A percentile compares a stretch with the other conserved stretches of the same genome.
phyloP scores from a whole-genome alignment of 805 yeast species.

The Myxozyma nipponensis region DNA sequence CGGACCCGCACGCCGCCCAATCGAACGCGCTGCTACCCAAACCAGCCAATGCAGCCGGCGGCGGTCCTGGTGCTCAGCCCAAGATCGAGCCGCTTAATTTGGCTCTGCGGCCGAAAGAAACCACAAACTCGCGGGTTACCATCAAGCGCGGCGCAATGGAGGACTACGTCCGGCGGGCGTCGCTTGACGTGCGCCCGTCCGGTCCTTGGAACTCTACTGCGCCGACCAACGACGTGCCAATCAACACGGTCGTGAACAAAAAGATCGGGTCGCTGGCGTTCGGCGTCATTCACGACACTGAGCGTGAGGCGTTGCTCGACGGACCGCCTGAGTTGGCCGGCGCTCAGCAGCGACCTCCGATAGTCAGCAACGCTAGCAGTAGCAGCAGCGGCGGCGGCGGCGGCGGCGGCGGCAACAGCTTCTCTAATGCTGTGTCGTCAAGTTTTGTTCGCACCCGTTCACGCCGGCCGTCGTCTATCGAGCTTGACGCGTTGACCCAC shows the following conservation, averaged over 20 bases:
- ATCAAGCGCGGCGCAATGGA: constrained; percentile 45
- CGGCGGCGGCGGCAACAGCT: not conserved
- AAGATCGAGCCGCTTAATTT: constrained; percentile 55
- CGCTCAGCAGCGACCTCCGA: not conserved
- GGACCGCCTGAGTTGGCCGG: constrained; percentile 12
- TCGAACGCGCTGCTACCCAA: not conserved
- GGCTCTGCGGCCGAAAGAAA: constrained; percentile 64
- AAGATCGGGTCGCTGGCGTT: constrained; percentile 4
- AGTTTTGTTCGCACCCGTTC: not conserved
- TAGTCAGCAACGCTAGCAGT: not conserved
- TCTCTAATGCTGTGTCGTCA: not conserved
- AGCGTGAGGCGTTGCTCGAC: constrained; percentile 27
- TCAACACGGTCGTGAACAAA: not conserved
- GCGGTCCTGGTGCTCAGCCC: not conserved
- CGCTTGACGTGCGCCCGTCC: constrained; percentile 15
- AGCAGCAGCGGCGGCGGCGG: not conserved
- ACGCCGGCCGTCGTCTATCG: constrained; percentile 20
- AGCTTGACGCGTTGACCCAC: constrained; percentile 13
- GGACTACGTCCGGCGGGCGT: constrained; percentile 26
- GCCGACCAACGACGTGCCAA: not conserved
- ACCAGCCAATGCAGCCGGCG: not conserved
- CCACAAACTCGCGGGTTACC: constrained; percentile 59
- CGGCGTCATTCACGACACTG: constrained; percentile 30
- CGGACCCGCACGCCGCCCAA: constrained; percentile 4
- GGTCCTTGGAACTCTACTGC: not conserved